Conservation (phyloP, 225 moss, liverwort and hornwort species). For the Pseudoscleropodium purum region DNA sequence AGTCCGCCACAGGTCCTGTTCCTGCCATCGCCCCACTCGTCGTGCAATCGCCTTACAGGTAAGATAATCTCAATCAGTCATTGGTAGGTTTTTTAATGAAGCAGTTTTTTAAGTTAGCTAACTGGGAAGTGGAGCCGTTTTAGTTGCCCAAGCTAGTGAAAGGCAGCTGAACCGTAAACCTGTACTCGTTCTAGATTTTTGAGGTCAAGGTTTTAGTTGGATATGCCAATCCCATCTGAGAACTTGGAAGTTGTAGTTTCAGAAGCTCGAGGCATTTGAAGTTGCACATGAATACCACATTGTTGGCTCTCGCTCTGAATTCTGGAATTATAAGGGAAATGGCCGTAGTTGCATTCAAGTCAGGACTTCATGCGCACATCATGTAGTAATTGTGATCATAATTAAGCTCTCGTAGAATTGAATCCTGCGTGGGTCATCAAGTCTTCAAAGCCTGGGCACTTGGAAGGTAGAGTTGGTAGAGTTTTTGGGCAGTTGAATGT, state of each 20-base stretch:
- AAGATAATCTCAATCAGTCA: background rate
- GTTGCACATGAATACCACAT: background rate
- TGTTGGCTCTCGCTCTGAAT: background rate
- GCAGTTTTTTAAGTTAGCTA: background rate
- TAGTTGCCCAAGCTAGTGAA: background rate
- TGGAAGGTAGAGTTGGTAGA: background rate
- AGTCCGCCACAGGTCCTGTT: background rate
- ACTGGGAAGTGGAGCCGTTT: background rate
- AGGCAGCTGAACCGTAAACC: background rate
- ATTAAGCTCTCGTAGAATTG: background rate
- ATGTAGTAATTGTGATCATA: background rate
- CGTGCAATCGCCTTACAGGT: constrained; percentile 37
- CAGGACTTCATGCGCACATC: background rate
- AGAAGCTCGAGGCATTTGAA: background rate
- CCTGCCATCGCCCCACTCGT: constrained; percentile 21
- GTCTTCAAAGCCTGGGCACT: background rate
- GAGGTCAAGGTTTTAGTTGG: background rate
- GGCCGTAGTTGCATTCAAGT: no score
- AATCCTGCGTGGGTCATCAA: background rate
- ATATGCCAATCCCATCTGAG: background rate
- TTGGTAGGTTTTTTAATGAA: no score
- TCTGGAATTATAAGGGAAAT: no score
- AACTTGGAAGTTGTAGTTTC: background rate
- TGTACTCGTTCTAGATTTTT: no score
- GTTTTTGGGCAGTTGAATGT: background rate